Evolutionary conservation across 23 red algal genomes (phyloP).

Genomic region (Gracilaria gracilis): DNA sequence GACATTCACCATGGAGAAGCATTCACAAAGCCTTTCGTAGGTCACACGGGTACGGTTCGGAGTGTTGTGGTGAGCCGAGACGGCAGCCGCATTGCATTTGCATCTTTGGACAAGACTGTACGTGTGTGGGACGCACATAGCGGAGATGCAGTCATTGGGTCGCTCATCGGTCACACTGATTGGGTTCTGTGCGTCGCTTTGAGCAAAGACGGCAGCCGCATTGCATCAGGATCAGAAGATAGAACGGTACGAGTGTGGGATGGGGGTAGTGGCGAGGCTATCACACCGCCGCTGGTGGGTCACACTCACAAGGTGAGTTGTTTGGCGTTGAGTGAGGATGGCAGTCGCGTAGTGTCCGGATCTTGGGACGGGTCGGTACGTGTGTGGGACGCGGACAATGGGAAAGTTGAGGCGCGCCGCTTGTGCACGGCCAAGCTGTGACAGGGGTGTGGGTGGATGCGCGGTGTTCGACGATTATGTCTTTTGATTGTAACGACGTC

Average conservation of each 20-base stretch:
- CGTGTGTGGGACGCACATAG: conserved; percentile 8
- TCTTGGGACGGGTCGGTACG: conserved; percentile 3
- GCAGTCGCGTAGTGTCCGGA: conserved; percentile 8
- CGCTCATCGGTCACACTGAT: conserved; percentile 13
- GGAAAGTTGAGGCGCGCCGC: not conserved
- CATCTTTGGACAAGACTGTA: not conserved
- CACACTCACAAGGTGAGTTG: not conserved
- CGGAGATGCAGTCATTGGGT: not conserved
- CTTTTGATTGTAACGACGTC: not conserved
- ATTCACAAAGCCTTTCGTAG: not conserved
- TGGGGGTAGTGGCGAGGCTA: not conserved
- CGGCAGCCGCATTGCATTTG: not conserved
- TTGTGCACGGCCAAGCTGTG: not conserved
- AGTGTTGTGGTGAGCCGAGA: not conserved
- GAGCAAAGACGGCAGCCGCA: not conserved
- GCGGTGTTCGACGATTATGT: not conserved
- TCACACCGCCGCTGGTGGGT: not conserved
- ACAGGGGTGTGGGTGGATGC: not conserved
- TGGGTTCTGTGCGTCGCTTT: conserved; percentile 7
- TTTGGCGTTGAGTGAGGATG: not conserved
- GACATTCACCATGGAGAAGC: not conserved
- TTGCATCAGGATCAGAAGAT: conserved; percentile 10
- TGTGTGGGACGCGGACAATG: not conserved
- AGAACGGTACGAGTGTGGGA: conserved; percentile 11
- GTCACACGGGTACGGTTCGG: not conserved